phyloP scores from a whole-genome alignment of 208 protist species.

The Phytomonas serpens region DNA sequence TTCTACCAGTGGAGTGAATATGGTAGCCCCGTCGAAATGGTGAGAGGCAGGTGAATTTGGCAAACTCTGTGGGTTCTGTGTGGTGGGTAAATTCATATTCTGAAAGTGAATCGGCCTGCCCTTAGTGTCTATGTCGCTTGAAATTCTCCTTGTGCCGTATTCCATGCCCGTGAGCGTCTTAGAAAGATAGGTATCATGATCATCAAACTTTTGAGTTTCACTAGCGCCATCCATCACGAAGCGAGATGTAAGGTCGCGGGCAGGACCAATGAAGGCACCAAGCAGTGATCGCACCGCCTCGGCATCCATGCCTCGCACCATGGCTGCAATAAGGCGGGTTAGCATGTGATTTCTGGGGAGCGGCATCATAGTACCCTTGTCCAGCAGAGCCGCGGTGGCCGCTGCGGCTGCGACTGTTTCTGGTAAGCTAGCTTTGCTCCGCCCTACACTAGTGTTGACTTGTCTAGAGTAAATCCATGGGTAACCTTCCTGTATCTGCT shows the following conservation, averaged over 20 bases:
- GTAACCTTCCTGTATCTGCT: background rate
- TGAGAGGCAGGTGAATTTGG: background rate
- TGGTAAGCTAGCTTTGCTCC: background rate
- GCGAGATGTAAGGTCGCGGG: background rate
- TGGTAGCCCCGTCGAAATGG: background rate
- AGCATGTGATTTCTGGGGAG: conserved; percentile 34
- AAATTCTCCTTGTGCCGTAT: background rate
- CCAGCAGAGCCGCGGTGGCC: conserved; percentile 21
- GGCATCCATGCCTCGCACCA: conserved; percentile 22
- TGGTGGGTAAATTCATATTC: background rate
- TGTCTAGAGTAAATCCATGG: background rate
- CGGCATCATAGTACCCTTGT: conserved; percentile 31
- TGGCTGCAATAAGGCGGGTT: conserved; percentile 53
- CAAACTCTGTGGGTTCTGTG: background rate
- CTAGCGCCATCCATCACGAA: background rate
- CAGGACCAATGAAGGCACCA: conserved; percentile 13
- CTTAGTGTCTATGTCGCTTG: background rate
- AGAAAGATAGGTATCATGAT: background rate
- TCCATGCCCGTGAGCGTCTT: background rate
- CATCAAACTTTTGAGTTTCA: background rate
- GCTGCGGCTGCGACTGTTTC: background rate
- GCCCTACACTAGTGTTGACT: background rate
- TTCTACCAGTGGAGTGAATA: background rate
- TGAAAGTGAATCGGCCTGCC: background rate
- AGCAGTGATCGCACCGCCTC: conserved; percentile 23